Evolutionary conservation across 192 early-diverging fungal species (phyloP).

Genomic region (Backusella psychrophila): DNA sequence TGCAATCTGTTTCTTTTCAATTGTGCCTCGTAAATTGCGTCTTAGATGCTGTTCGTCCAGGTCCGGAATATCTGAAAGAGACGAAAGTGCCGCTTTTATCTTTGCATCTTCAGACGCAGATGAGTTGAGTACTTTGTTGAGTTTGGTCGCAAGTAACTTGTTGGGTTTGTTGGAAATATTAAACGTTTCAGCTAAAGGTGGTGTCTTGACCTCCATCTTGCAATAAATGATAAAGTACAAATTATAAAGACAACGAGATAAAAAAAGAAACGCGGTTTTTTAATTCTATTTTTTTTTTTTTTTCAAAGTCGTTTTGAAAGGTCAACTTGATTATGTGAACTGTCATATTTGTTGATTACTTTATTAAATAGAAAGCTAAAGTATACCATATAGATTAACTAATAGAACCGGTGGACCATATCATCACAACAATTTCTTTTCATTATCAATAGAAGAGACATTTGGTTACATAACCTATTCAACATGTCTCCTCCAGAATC

Average conservation of each 20-base stretch:
- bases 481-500: too few species aligned
- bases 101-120: conserved; percentile 25
- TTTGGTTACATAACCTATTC: too few species aligned
- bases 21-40: conserved; percentile 57
- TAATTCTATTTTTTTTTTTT: neutral
- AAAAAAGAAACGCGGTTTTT: neutral
- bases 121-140: conserved; percentile 19
- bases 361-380: too few species aligned
- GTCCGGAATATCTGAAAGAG: conserved; percentile 22
- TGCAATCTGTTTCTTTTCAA: conserved; percentile 54
- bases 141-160: conserved; percentile 20
- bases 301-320: neutral
- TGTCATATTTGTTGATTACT: too few species aligned
- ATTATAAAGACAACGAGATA: too few species aligned
- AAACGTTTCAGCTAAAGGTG: neutral
- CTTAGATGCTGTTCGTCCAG: conserved; percentile 28
- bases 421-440: too few species aligned
- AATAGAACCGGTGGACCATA: too few species aligned
- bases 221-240: neutral
- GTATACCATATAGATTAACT: too few species aligned
- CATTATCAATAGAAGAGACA: too few species aligned
- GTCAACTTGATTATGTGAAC: neutral
- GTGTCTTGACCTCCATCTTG: conserved; percentile 5
- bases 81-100: conserved; percentile 22
- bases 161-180: conserved; percentile 27